Base-by-base conservation (phyloP, 805 yeast genomes). In the Ogataea minuta region DNA sequence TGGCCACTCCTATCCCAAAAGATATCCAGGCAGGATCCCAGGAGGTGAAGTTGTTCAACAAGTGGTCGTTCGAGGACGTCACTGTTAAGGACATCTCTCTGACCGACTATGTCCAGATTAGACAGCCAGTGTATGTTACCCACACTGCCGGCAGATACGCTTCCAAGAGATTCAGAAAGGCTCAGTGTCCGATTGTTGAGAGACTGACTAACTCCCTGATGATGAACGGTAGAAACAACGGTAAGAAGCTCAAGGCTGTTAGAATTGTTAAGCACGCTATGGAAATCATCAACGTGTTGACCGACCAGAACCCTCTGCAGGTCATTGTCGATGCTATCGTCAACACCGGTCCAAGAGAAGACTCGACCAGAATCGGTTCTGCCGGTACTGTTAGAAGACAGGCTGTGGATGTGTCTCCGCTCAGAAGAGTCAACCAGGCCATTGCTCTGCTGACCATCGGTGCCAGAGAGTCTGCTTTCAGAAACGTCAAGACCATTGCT, bases 181-280 rank as follows among this genome's bases (percentile, higher is more conserved):
- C 98, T 60, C 99, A 93, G 81, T 90, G 97, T 79, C 98, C 98
- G 68, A 84, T 93, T 72, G 73, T 93, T 62, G 99, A 93, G 84
- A 91, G 99, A 83, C 81, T 93, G 73, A 91, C 98, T 76, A 91
- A 93, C 91, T 85, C 99, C 55, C 81, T 93, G 71, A 93, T 93
- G 99, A 93, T 93, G 99, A 90, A 93, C 85, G 99, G 99, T 81
- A 91, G 98, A 82, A 93, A 93, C 95, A 93, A 95, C 85, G 99
- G 99, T 84, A 93, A 93, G 84, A 93, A 93, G 81, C 87, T 95
- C 74, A 90, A 91, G 86, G 99, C 99, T 64, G 98, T 93, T 63
- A 90, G 98, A 85, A 93, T 93, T 72, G 89, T 93, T 73, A 87
- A 95, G 82, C 99, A 93, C 83, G 91, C 99, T 63, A 78, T 93